Evolutionary conservation across 495 filamentous ascomycete species (phyloP), one percentile per base, ranked within the genome.

Genomic region (Penicillium canariense): DNA sequence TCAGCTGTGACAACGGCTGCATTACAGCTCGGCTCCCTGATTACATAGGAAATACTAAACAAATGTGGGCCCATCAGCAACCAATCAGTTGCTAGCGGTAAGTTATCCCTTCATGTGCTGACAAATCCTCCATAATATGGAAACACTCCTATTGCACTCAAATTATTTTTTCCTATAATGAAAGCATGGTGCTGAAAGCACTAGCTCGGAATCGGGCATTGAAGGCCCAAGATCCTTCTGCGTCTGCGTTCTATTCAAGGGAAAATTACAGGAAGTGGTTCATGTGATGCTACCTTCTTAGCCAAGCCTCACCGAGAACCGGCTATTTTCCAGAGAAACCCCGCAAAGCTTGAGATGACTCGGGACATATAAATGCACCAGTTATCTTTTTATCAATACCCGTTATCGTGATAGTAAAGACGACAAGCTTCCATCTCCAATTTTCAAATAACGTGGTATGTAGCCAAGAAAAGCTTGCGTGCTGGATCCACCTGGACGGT

Each of bases 341-440:
- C 50, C 30, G 50, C 50, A 32, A 53, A 53, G 40, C n/a, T 35
- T 38, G 10, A 52, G 15, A 46, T 26, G 65, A 27, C 22, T 30
- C 26, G 26, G 43, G 25, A 30, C 22, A 30, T 27, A 30, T 46
- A 46, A 46, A 30, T 46, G 43, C 43, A 46, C 43, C 25, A 46
- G 28, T 46, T 25, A 14, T 28, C 25, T 25, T 11, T 12, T 23
- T 42, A 42, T 42, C 25, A 12, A 25, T 23, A 12, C 10, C 4
- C 6, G 2, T 4, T 45, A 3, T 45, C 25, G 8, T 27, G 42
- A 23, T n/a, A n/a, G n/a, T n/a, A n/a, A n/a, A n/a, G n/a, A n/a
- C n/a, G n/a, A n/a, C n/a, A n/a, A n/a, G n/a, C n/a, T n/a, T n/a
- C n/a, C n/a, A n/a, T n/a, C n/a, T n/a, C n/a, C n/a, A n/a, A n/a